Conservation (phyloP, 345 rosid genomes). For the Heritiera fomes region DNA sequence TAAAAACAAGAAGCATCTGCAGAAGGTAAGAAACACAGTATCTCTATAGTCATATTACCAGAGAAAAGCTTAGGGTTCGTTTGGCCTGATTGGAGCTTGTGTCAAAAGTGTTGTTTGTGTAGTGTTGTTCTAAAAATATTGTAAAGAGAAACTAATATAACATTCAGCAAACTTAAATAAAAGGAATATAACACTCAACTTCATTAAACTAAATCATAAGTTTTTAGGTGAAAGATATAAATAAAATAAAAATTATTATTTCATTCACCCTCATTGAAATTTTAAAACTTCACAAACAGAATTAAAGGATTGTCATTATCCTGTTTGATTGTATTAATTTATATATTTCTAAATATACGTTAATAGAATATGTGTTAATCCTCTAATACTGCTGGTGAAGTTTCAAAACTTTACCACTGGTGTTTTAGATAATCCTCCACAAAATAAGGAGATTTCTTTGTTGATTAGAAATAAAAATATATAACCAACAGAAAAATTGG, state of each 20-base stretch:
- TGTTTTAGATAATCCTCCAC: no score
- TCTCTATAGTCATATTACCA: background rate
- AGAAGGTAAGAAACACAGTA: slow-evolving; percentile 54
- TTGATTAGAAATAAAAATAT: no score
- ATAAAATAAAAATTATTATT: background rate
- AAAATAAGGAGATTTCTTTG: no score
- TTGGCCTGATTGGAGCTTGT: background rate
- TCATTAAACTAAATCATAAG: background rate
- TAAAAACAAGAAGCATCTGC: slow-evolving; percentile 59
- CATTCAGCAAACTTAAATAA: background rate
- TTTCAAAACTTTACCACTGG: no score
- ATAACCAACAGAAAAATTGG: no score
- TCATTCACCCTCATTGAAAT: background rate
- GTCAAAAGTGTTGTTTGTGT: background rate
- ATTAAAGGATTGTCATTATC: no score
- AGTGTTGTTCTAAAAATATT: background rate
- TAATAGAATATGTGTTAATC: no score
- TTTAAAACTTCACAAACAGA: background rate
- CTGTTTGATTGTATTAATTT: no score
- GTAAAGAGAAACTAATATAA: background rate
- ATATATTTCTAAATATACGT: no score
- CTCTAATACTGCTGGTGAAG: no score
- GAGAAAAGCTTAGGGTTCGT: background rate
- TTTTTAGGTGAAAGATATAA: background rate
- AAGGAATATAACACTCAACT: background rate